These are phyloP conservation scores for Apophysomyces trapeziformis DNA, from an alignment of 371 early-diverging fungal species.

Conservation along the genomic window DNA sequence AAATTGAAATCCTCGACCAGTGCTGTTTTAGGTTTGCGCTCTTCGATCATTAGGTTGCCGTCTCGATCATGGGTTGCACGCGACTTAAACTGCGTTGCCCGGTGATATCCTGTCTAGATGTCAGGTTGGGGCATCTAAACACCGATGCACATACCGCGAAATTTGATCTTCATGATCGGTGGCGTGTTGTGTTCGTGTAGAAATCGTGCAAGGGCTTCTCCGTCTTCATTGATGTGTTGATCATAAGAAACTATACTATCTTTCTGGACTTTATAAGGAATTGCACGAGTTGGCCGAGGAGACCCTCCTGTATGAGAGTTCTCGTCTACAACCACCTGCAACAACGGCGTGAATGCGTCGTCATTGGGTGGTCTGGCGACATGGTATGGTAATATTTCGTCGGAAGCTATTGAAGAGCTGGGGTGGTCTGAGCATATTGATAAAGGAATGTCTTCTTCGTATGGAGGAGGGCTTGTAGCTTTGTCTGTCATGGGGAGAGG, in stretches of 20 bases:
- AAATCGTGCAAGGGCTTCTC: conserved; percentile 49
- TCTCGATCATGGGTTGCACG: conserved; percentile 30
- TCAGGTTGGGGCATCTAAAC: too few relatives aligned
- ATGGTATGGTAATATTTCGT: background rate
- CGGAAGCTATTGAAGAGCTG: background rate
- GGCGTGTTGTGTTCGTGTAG: conserved; percentile 44
- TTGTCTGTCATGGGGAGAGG: background rate
- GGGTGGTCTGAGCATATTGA: background rate
- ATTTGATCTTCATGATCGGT: conserved; percentile 38
- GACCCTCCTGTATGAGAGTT: background rate
- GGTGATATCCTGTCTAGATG: background rate
- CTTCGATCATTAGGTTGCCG: conserved; percentile 33
- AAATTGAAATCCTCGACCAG: conserved; percentile 44
- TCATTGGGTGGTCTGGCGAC: background rate
- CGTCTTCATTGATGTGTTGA: conserved; percentile 46
- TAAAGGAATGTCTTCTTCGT: background rate
- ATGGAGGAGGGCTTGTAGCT: background rate
- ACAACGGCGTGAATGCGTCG: background rate
- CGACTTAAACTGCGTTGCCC: conserved; percentile 3
- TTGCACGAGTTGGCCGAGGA: background rate
- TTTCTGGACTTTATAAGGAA: conserved; percentile 5
- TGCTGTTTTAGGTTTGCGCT: conserved; percentile 27
- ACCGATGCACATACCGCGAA: conserved; percentile 34
- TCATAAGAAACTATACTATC: conserved; percentile 32
- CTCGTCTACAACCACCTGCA: background rate